Base-by-base conservation (phyloP, 108 stramenopile genomes). In the Skeletonema grethae region DNA sequence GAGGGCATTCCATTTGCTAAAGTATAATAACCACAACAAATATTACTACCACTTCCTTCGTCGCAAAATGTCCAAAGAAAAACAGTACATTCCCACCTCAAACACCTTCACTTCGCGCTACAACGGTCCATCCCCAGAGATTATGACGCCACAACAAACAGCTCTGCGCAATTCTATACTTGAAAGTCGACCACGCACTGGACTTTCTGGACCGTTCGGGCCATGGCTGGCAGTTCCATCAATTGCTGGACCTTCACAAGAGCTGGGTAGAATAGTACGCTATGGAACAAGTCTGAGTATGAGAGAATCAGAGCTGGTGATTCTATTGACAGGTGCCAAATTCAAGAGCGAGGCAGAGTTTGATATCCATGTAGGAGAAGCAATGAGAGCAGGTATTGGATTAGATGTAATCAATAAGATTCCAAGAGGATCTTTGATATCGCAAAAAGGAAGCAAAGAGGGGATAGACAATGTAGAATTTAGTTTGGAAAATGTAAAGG, bases 151-250 rank as follows among this genome's bases (percentile, higher is more conserved):
- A 5, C 68, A 82, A 60, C 93, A 94, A 75, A 57, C 62, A 34
- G 57, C 82, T 25, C 79, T 94, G 18, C 86, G 85, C 4, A 70
- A 87, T 10, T 53, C 61, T 25, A 94, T 94, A 66, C 68, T 94
- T 53, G 62, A 65, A 0, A 76, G 82, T 16, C 88, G 93, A 28
- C 86, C 86, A 15, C 65, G 84, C 7, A 94, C 93, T 9, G 93
- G 93, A 2, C 69, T 94, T 30, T 82, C 80, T 20, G 93, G 93
- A 12, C 93, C 93, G 0, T 94, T 94, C 67, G 90, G 90, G n/a
- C 92, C 92, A 18, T 93, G 92, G 93, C 65, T 94, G 38, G 83
- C 89, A 10, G 71, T 87, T 15, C 90, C 93, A 4, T 35, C 46
- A 5, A 94, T 92, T 65, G 90, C 88, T 13, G 41, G 73, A 35